phyloP scores from a whole-genome alignment of 371 early-diverging fungal species.

The Mortierella sp. region DNA sequence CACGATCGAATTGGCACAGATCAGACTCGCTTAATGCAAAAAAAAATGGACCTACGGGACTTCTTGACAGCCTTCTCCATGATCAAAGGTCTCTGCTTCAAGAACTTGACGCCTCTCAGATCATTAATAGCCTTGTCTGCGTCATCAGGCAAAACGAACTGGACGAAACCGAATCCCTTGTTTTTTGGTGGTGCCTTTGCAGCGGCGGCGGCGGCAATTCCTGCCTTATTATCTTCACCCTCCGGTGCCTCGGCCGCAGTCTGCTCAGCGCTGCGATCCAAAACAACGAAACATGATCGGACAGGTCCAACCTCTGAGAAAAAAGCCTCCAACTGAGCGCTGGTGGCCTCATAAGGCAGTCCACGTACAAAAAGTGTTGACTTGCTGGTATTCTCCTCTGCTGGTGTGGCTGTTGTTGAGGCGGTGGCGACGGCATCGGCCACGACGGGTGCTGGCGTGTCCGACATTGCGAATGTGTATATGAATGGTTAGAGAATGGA shows the following conservation, averaged over 20 bases:
- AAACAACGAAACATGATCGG: slow-evolving; percentile 90
- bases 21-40: not conserved
- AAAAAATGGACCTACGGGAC: slow-evolving; percentile 32
- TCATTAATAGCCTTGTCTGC: slow-evolving; percentile 84
- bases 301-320: slow-evolving; percentile 93
- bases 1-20: not conserved
- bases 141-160: slow-evolving; percentile 91
- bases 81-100: slow-evolving; percentile 71
- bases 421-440: slow-evolving; percentile 15
- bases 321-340: slow-evolving; percentile 83
- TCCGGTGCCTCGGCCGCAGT: slow-evolving; percentile 40
- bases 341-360: slow-evolving; percentile 85
- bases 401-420: slow-evolving; percentile 21
- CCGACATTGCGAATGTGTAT: slow-evolving; percentile 22
- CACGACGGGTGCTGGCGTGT: slow-evolving; percentile 29
- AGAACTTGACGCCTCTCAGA: slow-evolving; percentile 77
- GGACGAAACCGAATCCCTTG: slow-evolving; percentile 93
- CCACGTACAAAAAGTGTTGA: slow-evolving; percentile 90
- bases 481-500: slow-evolving; percentile 1
- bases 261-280: slow-evolving; percentile 58
- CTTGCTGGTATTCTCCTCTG: slow-evolving; percentile 43
- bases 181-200: slow-evolving; percentile 60
- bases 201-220: slow-evolving; percentile 35
- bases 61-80: slow-evolving; percentile 85
- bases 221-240: slow-evolving; percentile 51